Evolutionary conservation across 768 basidiomycete genomes (phyloP).

Genomic region (Chlorophyllum brunneum): DNA sequence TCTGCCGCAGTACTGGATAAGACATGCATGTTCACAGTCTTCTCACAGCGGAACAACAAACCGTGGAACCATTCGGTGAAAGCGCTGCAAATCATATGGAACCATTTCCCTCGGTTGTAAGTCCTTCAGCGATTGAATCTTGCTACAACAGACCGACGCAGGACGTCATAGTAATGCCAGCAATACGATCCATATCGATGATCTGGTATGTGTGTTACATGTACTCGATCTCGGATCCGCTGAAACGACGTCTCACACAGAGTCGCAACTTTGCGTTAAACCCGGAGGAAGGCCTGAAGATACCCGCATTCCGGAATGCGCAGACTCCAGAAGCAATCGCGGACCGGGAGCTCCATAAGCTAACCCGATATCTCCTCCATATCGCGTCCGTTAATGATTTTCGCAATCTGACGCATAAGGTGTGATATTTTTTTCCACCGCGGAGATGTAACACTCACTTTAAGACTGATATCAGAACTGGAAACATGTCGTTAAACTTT

Average conservation of each 20-base stretch:
- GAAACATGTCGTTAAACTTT: slow-evolving; percentile 43
- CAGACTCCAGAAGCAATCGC: slow-evolving; percentile 59
- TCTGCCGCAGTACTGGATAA: slow-evolving; percentile 70
- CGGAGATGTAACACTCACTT: not conserved
- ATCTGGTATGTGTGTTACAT: slow-evolving; percentile 47
- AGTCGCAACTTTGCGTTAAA: slow-evolving; percentile 88
- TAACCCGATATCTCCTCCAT: slow-evolving; percentile 63
- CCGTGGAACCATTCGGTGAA: slow-evolving; percentile 81
- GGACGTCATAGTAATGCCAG: slow-evolving; percentile 42
- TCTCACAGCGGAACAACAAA: slow-evolving; percentile 66
- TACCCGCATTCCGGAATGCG: slow-evolving; percentile 76
- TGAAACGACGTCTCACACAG: slow-evolving; percentile 26
- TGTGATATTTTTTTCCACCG: slow-evolving; percentile 24
- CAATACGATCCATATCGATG: slow-evolving; percentile 88
- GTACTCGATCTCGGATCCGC: not conserved
- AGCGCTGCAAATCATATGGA: slow-evolving; percentile 83
- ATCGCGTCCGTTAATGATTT: slow-evolving; percentile 62
- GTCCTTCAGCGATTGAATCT: slow-evolving; percentile 13
- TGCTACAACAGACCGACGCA: not conserved
- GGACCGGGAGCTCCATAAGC: slow-evolving; percentile 66
- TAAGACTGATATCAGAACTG: slow-evolving; percentile 38
- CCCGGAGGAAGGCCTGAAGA: slow-evolving; percentile 79
- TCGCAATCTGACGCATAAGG: slow-evolving; percentile 62
- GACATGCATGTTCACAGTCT: slow-evolving; percentile 86
- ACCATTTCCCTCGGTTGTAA: slow-evolving; percentile 78